Conservation (phyloP, 2,329 filamentous ascomycete genomes). For the Pezicula carpinea region DNA sequence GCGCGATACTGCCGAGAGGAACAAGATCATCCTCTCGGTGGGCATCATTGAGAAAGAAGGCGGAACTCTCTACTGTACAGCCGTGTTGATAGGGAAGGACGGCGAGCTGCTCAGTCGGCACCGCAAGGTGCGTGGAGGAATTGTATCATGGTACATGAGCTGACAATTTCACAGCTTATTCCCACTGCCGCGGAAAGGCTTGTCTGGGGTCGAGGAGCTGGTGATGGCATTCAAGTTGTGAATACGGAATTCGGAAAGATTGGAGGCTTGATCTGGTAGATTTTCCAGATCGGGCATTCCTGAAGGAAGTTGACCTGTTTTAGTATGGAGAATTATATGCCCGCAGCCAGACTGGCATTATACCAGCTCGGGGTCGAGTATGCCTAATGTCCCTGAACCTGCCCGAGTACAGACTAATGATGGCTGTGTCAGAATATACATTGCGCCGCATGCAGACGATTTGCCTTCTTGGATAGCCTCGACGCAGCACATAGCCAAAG, state of each 20-base stretch:
- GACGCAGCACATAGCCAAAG: constrained; percentile 41
- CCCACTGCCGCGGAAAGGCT: constrained; percentile 37
- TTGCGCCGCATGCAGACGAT: constrained; percentile 23
- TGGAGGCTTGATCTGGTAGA: constrained; percentile 38
- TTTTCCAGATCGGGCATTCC: too few relatives aligned
- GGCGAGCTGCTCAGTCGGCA: constrained; percentile 33
- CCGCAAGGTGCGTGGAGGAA: constrained; percentile 29
- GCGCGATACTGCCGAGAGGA: constrained; percentile 28
- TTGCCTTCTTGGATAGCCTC: constrained; percentile 32
- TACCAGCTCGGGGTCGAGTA: constrained; percentile 39
- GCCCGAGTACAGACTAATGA: background rate
- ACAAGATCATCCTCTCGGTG: constrained; percentile 32
- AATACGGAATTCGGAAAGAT: constrained; percentile 37
- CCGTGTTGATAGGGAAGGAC: constrained; percentile 32
- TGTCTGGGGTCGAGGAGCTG: constrained; percentile 35
- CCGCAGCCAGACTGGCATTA: constrained; percentile 35
- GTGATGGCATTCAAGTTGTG: constrained; percentile 34
- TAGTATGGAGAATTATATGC: constrained; percentile 44
- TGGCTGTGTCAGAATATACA: constrained; percentile 16
- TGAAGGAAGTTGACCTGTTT: too few relatives aligned
- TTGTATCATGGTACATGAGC: background rate
- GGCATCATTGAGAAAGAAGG: constrained; percentile 38
- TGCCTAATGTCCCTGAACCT: constrained; percentile 7
- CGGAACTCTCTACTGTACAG: constrained; percentile 37
- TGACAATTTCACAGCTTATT: constrained; percentile 25